Evolutionary conservation across 2,329 filamentous ascomycete species (phyloP), one percentile per base, ranked within the genome.

Genomic region (Pseudocercospora musae): DNA sequence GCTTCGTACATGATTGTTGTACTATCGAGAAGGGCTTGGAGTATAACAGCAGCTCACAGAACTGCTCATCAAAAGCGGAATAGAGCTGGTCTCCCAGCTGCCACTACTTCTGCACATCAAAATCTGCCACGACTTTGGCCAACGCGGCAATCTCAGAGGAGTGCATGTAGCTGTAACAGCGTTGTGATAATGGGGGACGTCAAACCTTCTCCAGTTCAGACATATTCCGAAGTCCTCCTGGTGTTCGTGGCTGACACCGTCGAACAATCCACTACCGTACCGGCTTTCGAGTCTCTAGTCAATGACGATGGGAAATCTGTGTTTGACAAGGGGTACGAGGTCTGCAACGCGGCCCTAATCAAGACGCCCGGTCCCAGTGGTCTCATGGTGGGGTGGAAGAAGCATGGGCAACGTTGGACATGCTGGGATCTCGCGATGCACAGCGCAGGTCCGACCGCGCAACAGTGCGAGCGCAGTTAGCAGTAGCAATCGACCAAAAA

Each of bases 381-480:
- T 50, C 23, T 21, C 23, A 27, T 50, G 48, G 48, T n/a, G 48
- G 48, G 23, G n/a, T n/a, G n/a, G n/a, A 8, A 23, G 48, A 15
- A 50, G 48, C 48, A 27, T 50, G 48, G 48, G 15, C 18, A 27
- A 50, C 48, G 48, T 50, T 50, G 48, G 23, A 50, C 48, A 25
- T 23, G 48, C 23, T 50, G 21, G 18, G 46, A 27, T 49, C 18
- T 49, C 27, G 46, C 21, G 25, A 7, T 48, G 54, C 60, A 54
- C 44, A 56, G 55, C 60, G 60, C 60, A 62, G 54, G 60, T 57
- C 59, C 59, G 42, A 11, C 1, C n/a, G 46, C 46, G 21, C 46
- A 27, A 15, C 57, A 8, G 29, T 13, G 40, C 27, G 58, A 54
- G 49, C 21, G 54, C 58, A 18, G 21, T 31, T n/a, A n/a, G n/a